Evolutionary conservation across 2,329 filamentous ascomycete genomes (phyloP), one percentile per base, ranked within the genome.

Genomic region (Torrubiellomyces zombiae): DNA sequence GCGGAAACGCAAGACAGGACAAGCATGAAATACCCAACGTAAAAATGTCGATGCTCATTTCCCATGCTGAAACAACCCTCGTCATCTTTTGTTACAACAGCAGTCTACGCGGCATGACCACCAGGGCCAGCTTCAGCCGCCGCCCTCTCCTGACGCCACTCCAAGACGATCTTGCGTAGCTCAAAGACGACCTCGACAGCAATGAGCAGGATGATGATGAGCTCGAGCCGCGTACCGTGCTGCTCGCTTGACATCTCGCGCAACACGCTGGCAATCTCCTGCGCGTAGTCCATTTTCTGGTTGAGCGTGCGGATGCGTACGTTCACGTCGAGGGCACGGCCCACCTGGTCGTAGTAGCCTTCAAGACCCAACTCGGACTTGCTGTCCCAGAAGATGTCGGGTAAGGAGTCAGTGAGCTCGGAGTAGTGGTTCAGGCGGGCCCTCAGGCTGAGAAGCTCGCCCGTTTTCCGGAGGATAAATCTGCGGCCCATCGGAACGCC

Each of bases 261-360:
- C 32, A 95, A 55, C 10, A 95, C 85, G 26, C 64, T 80, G 6
- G 89, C 83, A 47, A 94, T 94, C 49, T 95, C 86, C 43, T 89
- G 80, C 1, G 86, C 89, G 47, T 98, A 95, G 43, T 93, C 86
- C 69, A 98, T 91, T 56, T 92, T 92, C 55, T 92, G 81, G 48
- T 98, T 98, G 38, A 95, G 55, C 11, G 81, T 74, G 40, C 79
- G 80, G 53, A 95, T 95, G 25, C 89, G 68, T 14, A 89, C 80
- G 17, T 80, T 79, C 14, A 95, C 85, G 49, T 95, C 89, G 18
- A 98, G 63, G 1, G 83, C 82, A 27, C 75, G 71, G 20, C 86
- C 85, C 20, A 94, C 82, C 48, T 89, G 79, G 38, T 93, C 85
- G 49, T 95, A 98, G 54, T 94, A 95, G 16, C 76, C 78, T 48